phyloP scores from a whole-genome alignment of 441 rosid genomes.

The Manihot esculenta region DNA sequence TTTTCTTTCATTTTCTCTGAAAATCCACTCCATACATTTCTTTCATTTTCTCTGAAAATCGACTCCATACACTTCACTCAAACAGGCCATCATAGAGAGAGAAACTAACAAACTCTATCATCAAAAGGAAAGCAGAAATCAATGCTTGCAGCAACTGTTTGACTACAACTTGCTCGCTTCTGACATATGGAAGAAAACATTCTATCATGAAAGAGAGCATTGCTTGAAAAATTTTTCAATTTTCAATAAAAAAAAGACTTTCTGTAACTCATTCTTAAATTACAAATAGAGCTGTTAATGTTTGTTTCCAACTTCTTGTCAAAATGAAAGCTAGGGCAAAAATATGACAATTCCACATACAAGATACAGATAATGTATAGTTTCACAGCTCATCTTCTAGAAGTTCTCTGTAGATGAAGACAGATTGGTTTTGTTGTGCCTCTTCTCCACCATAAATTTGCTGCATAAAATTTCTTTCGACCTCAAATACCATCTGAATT shows the following conservation, averaged over 20 bases:
- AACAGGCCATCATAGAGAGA: too few species aligned
- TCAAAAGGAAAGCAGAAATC: too few species aligned
- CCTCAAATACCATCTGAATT: neutral
- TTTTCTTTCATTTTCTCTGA: too few species aligned
- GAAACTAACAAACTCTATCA: too few species aligned
- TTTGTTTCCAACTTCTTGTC: neutral
- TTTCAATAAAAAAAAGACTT: neutral
- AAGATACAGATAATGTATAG: slow-evolving; percentile 6
- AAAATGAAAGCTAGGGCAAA: neutral
- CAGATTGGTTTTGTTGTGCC: neutral
- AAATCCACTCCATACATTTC: too few species aligned
- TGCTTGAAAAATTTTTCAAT: neutral
- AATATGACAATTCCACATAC: slow-evolving; percentile 1
- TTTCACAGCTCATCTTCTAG: neutral
- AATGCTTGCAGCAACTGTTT: neutral
- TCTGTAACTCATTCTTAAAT: slow-evolving; percentile 8
- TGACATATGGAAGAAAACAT: neutral
- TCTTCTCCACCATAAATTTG: neutral
- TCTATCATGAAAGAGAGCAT: neutral
- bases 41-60: too few species aligned
- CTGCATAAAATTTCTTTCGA: neutral
- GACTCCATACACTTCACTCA: too few species aligned
- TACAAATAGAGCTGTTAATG: slow-evolving; percentile 5
- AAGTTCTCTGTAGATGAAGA: neutral
- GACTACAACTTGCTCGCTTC: neutral